Evolutionary conservation across 2,329 filamentous ascomycete species (phyloP).

Genomic region (Ramichloridium luteum): DNA sequence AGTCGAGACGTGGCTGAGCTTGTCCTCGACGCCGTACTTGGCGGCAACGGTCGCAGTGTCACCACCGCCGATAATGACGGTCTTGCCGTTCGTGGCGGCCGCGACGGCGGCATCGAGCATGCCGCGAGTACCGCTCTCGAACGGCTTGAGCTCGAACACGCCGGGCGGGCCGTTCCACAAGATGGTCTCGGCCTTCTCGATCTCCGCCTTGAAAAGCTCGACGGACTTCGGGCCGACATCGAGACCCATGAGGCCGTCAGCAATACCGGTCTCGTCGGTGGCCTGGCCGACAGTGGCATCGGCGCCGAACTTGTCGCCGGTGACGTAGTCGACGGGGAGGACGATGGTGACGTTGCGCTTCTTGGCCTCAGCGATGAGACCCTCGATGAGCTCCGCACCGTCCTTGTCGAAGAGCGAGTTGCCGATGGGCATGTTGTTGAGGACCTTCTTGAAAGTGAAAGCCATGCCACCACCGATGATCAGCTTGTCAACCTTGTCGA

Average conservation of each 20-base stretch:
- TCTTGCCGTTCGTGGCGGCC: constrained; percentile 72
- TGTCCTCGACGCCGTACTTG: constrained; percentile 91
- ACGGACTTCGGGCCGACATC: constrained; percentile 86
- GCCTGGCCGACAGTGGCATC: constrained; percentile 72
- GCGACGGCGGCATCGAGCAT: constrained; percentile 80
- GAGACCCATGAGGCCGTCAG: constrained; percentile 95
- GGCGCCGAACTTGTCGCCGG: constrained; percentile 83
- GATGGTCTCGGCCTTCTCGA: constrained; percentile 83
- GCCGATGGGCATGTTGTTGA: constrained; percentile 80
- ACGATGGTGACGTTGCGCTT: constrained; percentile 91
- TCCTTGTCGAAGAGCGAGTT: constrained; percentile 86
- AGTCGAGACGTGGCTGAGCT: constrained; percentile 96
- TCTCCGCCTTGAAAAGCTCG: constrained; percentile 77
- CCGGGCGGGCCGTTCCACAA: constrained; percentile 97
- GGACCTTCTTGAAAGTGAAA: constrained; percentile 99
- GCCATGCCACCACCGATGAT: constrained; percentile 98
- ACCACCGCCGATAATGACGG: constrained; percentile 96
- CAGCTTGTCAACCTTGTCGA: constrained; percentile 93
- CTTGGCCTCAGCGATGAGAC: constrained; percentile 91
- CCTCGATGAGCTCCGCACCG: constrained; percentile 78
- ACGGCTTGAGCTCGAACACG: constrained; percentile 95
- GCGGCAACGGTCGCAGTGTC: constrained; percentile 96
- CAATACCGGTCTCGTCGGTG: constrained; percentile 78
- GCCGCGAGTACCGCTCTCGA: constrained; percentile 81
- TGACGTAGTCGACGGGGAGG: constrained; percentile 89